Evolutionary conservation across 306 rosid species (phyloP), one percentile per base, ranked within the genome.

Genomic region (Myrica gale): DNA sequence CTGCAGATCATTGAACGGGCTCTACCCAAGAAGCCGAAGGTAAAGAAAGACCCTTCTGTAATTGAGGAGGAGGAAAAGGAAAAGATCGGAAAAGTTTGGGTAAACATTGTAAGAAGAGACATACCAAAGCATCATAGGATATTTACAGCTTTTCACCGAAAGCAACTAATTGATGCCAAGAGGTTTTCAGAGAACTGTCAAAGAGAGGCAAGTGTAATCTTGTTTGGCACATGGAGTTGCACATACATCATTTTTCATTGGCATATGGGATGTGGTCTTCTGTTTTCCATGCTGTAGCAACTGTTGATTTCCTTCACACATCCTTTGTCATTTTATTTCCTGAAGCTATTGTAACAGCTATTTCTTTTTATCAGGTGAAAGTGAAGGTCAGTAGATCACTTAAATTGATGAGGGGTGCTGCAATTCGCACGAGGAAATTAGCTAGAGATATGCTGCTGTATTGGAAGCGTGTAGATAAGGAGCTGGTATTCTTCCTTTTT

Each of bases 391-490:
- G 92, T 78, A 85, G 99, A 87, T 92, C 99, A 4, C 90, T 87
- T 70, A 96, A 96, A 84, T 81, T 88, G 87, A 87, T 87, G 72
- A 89, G 84, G 86, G 85, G 87, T 83, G 98, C 97, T 41, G 65
- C 90, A 62, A 84, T 89, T 78, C 98, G 98, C 74, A 92, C 99
- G 62, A 87, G 98, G 76, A 96, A 89, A 84, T 78, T 96, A 74
- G 89, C 99, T 81, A 90, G 98, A 80, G 99, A 96, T 77, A 91
- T 92, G 92, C 75, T 92, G 75, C 90, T 96, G 19, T 86, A 86
- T 84, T 96, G 98, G 98, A 96, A 96, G 79, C 86, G 98, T 88
- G 88, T 92, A 69, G 99, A 92, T 62, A 96, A 90, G 81, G 99
- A 96, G 86, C 92, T 90, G 98, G 99, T 96, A 88, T 53, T 58